Evolutionary conservation across 441 rosid species (phyloP), one percentile per base, ranked within the genome.

Genomic region (Dalechampia spathulata): DNA sequence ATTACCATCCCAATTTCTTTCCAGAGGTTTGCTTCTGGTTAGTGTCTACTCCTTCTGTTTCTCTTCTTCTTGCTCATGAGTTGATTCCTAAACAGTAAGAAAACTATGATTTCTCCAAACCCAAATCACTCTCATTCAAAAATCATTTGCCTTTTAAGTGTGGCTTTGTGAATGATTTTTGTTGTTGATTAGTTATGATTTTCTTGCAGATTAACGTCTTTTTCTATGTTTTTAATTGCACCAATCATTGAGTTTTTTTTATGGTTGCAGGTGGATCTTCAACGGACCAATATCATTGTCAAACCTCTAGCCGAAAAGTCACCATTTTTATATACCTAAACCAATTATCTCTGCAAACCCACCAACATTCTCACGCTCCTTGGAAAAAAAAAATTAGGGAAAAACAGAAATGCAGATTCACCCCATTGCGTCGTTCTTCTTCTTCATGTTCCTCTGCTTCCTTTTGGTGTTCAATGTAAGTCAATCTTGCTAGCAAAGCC

Each of bases 401-500:
- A 30, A 4, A 30, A 30, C 34, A 4, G 16, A 70, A 63, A 63
- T 52, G 57, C 63, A 46, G 37, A 47, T 55, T 52, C 59, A 67
- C 45, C 72, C 48, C 7, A 2, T 58, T 45, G 27, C 54, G 51
- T 62, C 63, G 27, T 42, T 63, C 40, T 26, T 38, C 41, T 21
- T 54, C 28, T 6, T 39, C 41, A 4, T 46, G 34, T 45, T 52
- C 43, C n/a, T 65, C 42, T 58, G 21, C 20, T 25, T 52, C 30
- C 25, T 28, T 20, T 45, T 47, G 1, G n/a, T 45, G 21, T 48
- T 77, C 76, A 60, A 48, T 65, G 88, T 83, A 72, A 80, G 76
- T 55, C 26, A 21, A 30, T 3, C 17, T 12, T 27, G 2, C 1
- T 20, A n/a, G 34, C 34, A 3, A 30, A 3, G 34, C 8, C 5